Conservation (phyloP, 306 rosid genomes). For the Corylus heterophylla region DNA sequence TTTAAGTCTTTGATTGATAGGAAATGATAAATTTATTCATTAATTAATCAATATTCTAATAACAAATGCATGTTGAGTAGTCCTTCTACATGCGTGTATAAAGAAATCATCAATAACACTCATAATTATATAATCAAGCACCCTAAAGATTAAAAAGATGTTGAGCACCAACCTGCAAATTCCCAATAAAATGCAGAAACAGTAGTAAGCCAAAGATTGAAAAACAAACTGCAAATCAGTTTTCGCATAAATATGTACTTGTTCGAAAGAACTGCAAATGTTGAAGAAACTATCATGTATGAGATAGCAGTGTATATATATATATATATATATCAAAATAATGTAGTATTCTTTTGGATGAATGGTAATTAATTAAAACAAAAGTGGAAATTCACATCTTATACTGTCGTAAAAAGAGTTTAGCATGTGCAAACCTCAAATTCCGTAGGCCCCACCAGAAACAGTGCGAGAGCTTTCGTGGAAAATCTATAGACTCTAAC, state of each 20-base stretch:
- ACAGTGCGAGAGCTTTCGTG: slow-evolving; percentile 69
- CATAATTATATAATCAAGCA: slow-evolving; percentile 5
- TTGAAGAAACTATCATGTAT: background rate
- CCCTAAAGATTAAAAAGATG: background rate
- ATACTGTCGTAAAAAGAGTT: background rate
- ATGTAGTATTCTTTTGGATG: too few species aligned
- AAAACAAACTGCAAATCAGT: slow-evolving; percentile 75
- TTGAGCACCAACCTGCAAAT: slow-evolving; percentile 76
- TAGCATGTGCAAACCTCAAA: slow-evolving; percentile 61
- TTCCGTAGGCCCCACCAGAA: slow-evolving; percentile 93
- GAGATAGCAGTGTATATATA: background rate
- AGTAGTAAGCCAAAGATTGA: slow-evolving; percentile 77
- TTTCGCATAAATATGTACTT: slow-evolving; percentile 83
- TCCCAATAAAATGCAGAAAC: slow-evolving; percentile 81
- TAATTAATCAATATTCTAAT: too few species aligned
- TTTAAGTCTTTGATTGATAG: too few species aligned
- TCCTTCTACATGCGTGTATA: too few species aligned
- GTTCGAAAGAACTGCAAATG: slow-evolving; percentile 81
- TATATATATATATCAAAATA: too few species aligned
- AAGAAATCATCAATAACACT: slow-evolving; percentile 11
- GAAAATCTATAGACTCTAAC: slow-evolving; percentile 65
- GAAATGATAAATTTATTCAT: too few species aligned
- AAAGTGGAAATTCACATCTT: background rate
- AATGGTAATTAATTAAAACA: background rate
- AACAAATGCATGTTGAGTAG: too few species aligned